Conservation (phyloP, 2,329 filamentous ascomycete species). For the Pseudogymnoascus sp. region DNA sequence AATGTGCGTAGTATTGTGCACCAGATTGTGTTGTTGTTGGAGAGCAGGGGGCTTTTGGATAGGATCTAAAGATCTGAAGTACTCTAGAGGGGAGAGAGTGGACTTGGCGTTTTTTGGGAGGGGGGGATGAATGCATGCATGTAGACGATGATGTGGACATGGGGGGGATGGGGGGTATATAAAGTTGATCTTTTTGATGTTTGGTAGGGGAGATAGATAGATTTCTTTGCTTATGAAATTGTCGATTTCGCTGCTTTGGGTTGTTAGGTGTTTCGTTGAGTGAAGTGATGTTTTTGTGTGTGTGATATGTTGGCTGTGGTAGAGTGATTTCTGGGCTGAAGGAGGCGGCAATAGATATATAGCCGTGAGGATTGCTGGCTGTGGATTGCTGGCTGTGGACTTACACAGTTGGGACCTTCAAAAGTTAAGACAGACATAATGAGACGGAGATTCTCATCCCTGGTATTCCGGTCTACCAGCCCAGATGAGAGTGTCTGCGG, state of each 20-base stretch:
- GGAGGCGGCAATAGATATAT: neutral
- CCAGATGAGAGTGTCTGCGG: no score
- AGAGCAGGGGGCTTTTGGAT: conserved; percentile 84
- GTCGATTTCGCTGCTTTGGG: neutral
- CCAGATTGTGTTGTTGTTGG: conserved; percentile 89
- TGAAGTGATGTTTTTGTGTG: neutral
- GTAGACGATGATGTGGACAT: neutral
- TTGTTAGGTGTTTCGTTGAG: neutral
- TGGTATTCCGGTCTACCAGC: no score
- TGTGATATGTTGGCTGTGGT: neutral
- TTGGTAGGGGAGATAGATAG: neutral
- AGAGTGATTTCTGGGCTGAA: neutral
- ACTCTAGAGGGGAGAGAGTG: no score
- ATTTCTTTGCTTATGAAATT: conserved; percentile 2
- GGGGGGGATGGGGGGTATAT: neutral
- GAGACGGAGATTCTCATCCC: neutral
- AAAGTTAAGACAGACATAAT: neutral
- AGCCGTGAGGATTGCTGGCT: neutral
- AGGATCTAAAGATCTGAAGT: conserved; percentile 31
- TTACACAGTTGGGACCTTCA: neutral
- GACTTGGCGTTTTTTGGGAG: neutral
- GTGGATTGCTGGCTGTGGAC: neutral
- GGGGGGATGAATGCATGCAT: neutral
- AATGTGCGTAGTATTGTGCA: conserved; percentile 90
- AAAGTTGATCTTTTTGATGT: neutral